Base-by-base conservation (phyloP, 2,329 filamentous ascomycete species). In the Macrophomina phaseolina region DNA sequence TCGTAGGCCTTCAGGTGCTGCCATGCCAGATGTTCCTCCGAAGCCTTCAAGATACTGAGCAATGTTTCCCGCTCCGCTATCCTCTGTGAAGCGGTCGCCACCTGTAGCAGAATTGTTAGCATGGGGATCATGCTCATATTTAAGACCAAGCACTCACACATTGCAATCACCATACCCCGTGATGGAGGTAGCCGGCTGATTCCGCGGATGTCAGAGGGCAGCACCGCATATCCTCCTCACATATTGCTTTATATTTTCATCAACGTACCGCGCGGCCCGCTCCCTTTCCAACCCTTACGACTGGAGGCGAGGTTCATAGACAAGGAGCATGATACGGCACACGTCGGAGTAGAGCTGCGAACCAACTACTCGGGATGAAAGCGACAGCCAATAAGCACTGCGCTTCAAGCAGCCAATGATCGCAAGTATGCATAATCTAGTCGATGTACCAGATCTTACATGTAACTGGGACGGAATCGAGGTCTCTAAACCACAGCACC, bases 31-130 rank as follows among this genome's bases (percentile, higher is more conserved):
- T 64, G 61, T 1, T 71, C 68, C 68, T 78, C 76, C 1, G 68
- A 68, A 9, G 61, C 46, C 34, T 68, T 45, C 4, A 69, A 73
- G 8, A 78, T 60, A 32, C 76, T 70, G 30, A 73, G 73, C 12
- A 77, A 67, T 38, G 68, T 70, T 60, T 75, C 71, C 62, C 78
- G 75, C 42, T 78, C 76, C 38, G 73, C 73, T 45, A 72, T 23
- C 70, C 14, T 70, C 48, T 0, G 70, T 72, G 48, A 78, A 78
- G 4, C 75, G 75, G 68, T 78, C 76, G 4, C 76, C 76, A 30
- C 77, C 76, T 76, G 16, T 1, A 8, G 23, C 23, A 23, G 55
- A 7, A 8, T 42, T 65, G 18, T 40, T 23, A 30, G 55, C 38
- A 45, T 9, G 34, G 5, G n/a, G 3, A 18, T 12, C 12, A n/a